phyloP scores from a whole-genome alignment of 2,329 filamentous ascomycete genomes.

The Epichloe typhina region DNA sequence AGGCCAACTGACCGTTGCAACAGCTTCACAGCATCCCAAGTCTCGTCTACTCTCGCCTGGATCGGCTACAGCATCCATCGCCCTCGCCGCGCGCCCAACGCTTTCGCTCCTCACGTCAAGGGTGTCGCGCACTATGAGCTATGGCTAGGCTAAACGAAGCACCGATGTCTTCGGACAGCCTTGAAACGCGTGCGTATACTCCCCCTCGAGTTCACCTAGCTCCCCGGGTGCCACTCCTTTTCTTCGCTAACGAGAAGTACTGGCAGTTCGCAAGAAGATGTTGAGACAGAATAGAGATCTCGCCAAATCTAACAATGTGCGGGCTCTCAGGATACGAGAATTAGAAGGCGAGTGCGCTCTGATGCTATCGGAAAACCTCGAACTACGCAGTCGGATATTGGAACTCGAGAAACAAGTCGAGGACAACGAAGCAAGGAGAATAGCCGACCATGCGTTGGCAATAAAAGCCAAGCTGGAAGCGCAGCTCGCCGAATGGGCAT shows the following conservation, averaged over 20 bases:
- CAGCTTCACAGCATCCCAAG: neutral
- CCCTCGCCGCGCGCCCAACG: neutral
- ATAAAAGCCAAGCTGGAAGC: conserved; percentile 59
- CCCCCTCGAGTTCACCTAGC: neutral
- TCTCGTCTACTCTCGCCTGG: neutral
- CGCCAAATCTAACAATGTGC: conserved; percentile 63
- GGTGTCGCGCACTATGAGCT: conserved; percentile 24
- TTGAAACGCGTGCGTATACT: conserved; percentile 53
- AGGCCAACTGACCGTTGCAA: conserved; percentile 4
- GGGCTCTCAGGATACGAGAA: conserved; percentile 62
- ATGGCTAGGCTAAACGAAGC: conserved; percentile 79
- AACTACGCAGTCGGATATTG: conserved; percentile 56
- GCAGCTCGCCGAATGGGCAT: conserved; percentile 58
- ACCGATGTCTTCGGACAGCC: conserved; percentile 50
- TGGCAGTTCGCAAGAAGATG: conserved; percentile 61
- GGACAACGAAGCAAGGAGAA: conserved; percentile 42
- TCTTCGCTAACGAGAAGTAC: neutral
- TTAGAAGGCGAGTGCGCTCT: conserved; percentile 65
- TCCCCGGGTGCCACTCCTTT: neutral
- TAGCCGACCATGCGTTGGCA: conserved; percentile 52
- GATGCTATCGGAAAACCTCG: conserved; percentile 66
- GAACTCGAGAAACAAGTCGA: conserved; percentile 56
- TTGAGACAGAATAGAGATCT: conserved; percentile 76
- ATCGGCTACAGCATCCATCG: neutral
- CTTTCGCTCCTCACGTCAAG: neutral